Percentiles rank a stretch among this genome's conserved stretches.
phyloP scores from a whole-genome alignment of 1,284 basidiomycete species.

The Ganoderma lucidum region DNA sequence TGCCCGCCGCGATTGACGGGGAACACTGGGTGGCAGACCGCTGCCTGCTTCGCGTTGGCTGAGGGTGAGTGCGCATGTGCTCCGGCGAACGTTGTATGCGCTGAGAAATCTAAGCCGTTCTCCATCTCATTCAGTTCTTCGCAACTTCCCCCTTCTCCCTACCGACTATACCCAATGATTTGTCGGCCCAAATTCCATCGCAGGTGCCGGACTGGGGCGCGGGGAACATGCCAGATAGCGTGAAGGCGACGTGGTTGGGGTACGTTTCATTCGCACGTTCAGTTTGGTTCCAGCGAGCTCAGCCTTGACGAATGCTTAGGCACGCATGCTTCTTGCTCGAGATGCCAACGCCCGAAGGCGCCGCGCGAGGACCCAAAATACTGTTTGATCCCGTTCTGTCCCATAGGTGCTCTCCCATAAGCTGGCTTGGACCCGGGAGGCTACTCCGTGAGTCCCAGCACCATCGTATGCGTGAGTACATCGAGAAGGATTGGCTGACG shows the following conservation, averaged over 20 bases:
- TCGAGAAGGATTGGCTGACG: neutral
- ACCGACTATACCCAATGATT: constrained; percentile 30
- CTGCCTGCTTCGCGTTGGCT: constrained; percentile 15
- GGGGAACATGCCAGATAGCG: constrained; percentile 28
- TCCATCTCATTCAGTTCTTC: constrained; percentile 6
- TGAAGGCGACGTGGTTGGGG: constrained; percentile 78
- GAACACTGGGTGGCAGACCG: neutral
- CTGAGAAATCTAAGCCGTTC: neutral
- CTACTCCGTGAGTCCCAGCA: constrained; percentile 53
- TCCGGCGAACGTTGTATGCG: neutral
- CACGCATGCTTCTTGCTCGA: constrained; percentile 81
- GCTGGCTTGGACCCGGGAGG: constrained; percentile 55
- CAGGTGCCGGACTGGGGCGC: constrained; percentile 40
- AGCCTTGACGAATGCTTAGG: constrained; percentile 22
- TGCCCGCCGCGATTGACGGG: neutral
- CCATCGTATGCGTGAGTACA: constrained; percentile 49
- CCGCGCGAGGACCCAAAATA: constrained; percentile 63
- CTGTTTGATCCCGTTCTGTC: constrained; percentile 79
- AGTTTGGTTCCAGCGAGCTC: neutral
- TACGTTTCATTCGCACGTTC: constrained; percentile 18
- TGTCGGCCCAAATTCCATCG: constrained; percentile 35
- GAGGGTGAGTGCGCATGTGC: constrained; percentile 11
- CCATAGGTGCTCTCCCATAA: constrained; percentile 65
- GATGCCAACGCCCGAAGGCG: constrained; percentile 54
- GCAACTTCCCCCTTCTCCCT: neutral